These are phyloP conservation scores for Brassica carinata DNA, from an alignment of 345 rosid species.

Conservation along the genomic window DNA sequence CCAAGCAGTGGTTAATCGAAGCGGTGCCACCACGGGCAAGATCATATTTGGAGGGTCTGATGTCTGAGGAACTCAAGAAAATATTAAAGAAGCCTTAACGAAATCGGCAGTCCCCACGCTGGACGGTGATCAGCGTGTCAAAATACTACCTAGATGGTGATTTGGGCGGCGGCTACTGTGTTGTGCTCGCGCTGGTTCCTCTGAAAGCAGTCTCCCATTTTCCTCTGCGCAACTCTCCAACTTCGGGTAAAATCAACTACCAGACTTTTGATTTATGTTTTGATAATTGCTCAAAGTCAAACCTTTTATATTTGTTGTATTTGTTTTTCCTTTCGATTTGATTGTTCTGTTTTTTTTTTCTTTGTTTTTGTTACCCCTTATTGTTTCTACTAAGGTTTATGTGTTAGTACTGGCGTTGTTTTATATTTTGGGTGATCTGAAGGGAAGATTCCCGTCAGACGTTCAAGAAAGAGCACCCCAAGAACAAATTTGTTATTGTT, in stretches of 20 bases:
- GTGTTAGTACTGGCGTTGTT: not conserved
- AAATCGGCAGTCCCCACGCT: conserved; percentile 37
- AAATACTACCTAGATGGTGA: conserved; percentile 47
- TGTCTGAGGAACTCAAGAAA: conserved; percentile 34
- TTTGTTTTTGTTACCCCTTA: not conserved
- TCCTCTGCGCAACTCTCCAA: conserved; percentile 85
- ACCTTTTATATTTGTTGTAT: not conserved
- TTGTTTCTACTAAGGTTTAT: not conserved
- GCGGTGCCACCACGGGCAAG: conserved; percentile 32
- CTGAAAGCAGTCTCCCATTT: conserved; percentile 83
- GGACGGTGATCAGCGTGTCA: conserved; percentile 26
- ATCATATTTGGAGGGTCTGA: conserved; percentile 49
- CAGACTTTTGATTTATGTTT: not conserved
- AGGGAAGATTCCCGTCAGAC: conserved; percentile 90
- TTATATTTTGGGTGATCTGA: not conserved
- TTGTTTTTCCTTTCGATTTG: not conserved
- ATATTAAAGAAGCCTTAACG: conserved; percentile 18
- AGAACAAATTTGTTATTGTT: not conserved
- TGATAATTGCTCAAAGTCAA: not conserved
- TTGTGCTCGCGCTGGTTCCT: conserved; percentile 79
- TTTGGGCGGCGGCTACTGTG: conserved; percentile 63
- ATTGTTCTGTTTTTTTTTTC: too few species aligned
- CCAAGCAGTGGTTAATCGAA: not conserved
- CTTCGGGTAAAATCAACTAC: conserved; percentile 57
- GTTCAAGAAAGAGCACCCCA: not conserved